Base-by-base conservation (phyloP, 106 monocot genomes). In the Cymbidium sinense region DNA sequence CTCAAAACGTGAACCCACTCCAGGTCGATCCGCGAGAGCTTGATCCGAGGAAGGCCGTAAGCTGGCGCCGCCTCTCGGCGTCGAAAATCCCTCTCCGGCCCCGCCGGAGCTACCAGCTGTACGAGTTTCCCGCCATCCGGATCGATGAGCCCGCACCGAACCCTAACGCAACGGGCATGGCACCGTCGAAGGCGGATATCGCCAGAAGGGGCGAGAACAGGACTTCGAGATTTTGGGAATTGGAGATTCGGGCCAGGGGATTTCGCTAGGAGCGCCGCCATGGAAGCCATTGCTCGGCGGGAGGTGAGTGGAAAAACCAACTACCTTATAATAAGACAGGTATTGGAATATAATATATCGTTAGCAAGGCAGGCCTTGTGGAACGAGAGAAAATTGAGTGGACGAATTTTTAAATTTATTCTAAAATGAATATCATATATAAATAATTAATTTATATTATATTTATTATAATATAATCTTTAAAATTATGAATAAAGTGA, bases 1-100 rank as follows among this genome's bases (percentile, higher is more conserved):
- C 91, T 95, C 51, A 95, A 86, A 39, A 95, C 91, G 12, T 95
- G 95, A 21, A 92, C 89, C 95, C 95, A 95, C 86, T 92, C 89
- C 21, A 86, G 67, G 50, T 95, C 92, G 37, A 92, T 81, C 79
- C 85, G 69, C 36, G 81, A 82, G 2, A 95, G 84, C 77, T 73
- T 77, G 72, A 98, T 64, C 43, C 79, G 54, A 2, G 89, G 90
- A 20, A 75, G 34, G 25, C 34, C 73, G 64, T 47, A 43, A 54
- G 88, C 89, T 34, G 55, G 62, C 72, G 75, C 70, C 36, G 91
- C 94, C 82, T 91, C 96, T 70, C 83, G 29, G 71, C 77, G 65
- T 80, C 69, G 76, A 36, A 47, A 37, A 11, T 89, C 89, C 41
- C 94, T 39, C 39, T 50, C 76, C 37, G 80, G 65, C 23, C 88